Base-by-base conservation (phyloP, 1,139 yeast species). In the Casaregolazyma suthepensis region DNA sequence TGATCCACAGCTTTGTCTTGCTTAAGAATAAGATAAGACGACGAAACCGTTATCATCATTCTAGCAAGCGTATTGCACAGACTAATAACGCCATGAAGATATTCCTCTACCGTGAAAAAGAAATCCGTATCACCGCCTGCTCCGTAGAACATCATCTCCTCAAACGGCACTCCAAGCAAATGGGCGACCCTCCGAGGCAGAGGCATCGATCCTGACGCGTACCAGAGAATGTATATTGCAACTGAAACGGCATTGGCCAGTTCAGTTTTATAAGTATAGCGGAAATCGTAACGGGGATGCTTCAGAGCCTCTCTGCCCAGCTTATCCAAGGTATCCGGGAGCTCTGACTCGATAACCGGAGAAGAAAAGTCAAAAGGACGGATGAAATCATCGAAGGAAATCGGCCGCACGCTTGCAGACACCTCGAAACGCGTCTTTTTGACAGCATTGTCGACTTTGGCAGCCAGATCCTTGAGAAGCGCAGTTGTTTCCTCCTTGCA, bases 11-110 rank as follows among this genome's bases (percentile, higher is more conserved):
- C n/a, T 9, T 38, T 31, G 5, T 47, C 23, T 12, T 40, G 50
- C 13, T 38, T 20, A 7, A 29, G 38, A 10, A 47, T 38, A 20
- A 47, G 37, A 17, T 63, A 57, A 5, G 62, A 53, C 17, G 68
- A 66, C 17, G 68, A 71, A 0, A 67, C 59, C 50, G 64, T 69
- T 53, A 62, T 58, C 1, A 71, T 66, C 43, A 69, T 58, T 19
- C 71, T 58, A 1, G 69, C 57, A 43, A 68, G 54, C 52, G 66
- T 70, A 44, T 62, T 63, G 47, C 66, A 55, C 45, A 68, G 54
- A 3, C 63, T 51, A 15, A 69, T 58, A 4, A 61, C 58, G 0
- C 68, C 68, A 48, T 68, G 70, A 45, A 69, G 56, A 52, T 69
- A 69, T 31, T 69, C 70, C 37, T 65, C 68, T 20, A 57, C 56